phyloP scores from a whole-genome alignment of 179 eudicot species.

The Silene coronaria region DNA sequence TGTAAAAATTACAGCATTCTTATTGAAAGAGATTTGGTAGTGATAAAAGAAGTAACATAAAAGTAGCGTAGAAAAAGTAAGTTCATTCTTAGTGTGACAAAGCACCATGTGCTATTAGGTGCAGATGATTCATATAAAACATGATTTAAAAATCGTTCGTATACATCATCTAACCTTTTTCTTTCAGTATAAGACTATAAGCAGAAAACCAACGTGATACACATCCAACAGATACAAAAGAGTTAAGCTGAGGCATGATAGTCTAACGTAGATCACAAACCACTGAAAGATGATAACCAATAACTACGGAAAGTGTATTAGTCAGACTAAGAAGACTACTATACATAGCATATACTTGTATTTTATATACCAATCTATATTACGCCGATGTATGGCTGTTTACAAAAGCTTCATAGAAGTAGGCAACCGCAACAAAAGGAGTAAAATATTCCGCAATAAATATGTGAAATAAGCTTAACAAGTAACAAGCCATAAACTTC shows the following conservation, averaged over 20 bases:
- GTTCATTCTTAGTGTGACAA: neutral
- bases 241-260: too few relatives aligned
- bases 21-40: neutral
- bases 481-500: too few relatives aligned
- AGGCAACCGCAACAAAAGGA: neutral
- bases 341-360: too few relatives aligned
- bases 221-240: too few relatives aligned
- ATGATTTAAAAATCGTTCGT: neutral
- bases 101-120: neutral
- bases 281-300: neutral
- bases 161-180: neutral
- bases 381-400: too few relatives aligned
- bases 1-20: neutral
- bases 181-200: neutral
- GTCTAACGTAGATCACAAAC: neutral
- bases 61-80: neutral
- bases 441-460: neutral
- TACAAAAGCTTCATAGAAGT: neutral
- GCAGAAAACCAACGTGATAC: neutral
- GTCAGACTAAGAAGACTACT: neutral
- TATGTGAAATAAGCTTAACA: neutral
- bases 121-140: neutral
- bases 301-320: neutral
- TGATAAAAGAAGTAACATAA: neutral
- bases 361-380: neutral